Evolutionary conservation across 1,284 basidiomycete species (phyloP), one percentile per base, ranked within the genome.

Genomic region (Trichosporon coremiiforme): DNA sequence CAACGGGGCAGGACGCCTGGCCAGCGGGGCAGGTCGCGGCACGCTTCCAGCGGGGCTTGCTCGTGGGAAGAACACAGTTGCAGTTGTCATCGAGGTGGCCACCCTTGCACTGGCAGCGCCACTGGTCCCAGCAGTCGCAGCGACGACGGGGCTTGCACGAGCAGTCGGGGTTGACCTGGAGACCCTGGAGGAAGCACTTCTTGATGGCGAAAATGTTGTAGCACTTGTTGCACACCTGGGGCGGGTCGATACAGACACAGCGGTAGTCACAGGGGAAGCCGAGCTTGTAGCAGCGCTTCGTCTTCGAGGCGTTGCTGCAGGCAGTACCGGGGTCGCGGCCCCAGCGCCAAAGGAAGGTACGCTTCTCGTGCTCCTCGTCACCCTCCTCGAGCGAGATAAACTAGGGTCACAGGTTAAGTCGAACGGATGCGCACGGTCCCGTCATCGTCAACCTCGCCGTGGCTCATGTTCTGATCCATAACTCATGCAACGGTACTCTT

Each of bases 141-240:
- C 62, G 47, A 5, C 29, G 29, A 17, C 57, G 57, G 15, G 29
- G 57, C 64, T 62, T 63, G 68, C 72, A 73, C 4, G 45, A 38
- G 72, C 72, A 73, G 70, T 73, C 70, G 22, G 67, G 15, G 63
- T 67, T 67, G 65, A 71, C 70, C 15, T 55, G 67, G 29, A 41
- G 53, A 47, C 66, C 67, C 36, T 53, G 55, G 9, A n/a, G 35
- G 35, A 64, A 67, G 57, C 73, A 71, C 8, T 22, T 3, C 50
- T 57, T 36, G 69, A 71, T 74, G 20, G 35, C 17, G 29, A 22
- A 15, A 20, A 38, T 4, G 67, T 73, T 55, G 57, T 38, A 68
- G 72, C 72, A 73, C 65, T 66, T 62, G 38, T 67, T 67, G 53
- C 68, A 64, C 22, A 20, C 4, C 65, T 68, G 68, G n/a, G 68